Conservation (phyloP, 352 stramenopile genomes). For the Hyaloperonospora brassicae region DNA sequence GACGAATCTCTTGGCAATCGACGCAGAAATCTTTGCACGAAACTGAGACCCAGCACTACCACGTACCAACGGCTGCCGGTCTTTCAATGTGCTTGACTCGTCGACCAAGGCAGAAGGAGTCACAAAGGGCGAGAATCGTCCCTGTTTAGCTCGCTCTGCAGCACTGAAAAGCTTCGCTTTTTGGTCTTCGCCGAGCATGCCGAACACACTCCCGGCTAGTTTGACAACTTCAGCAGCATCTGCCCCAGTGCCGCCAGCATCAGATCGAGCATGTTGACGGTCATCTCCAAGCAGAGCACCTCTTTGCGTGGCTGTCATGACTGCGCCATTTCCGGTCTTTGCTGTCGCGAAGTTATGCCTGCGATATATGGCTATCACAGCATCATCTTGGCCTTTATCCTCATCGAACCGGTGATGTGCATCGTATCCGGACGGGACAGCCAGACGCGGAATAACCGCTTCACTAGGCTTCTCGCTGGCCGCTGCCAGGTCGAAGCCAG, state of each 20-base stretch:
- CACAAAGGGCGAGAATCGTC: not conserved
- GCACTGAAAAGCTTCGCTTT: slow-evolving; percentile 39
- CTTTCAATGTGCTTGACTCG: slow-evolving; percentile 8
- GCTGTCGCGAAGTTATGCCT: slow-evolving; percentile 50
- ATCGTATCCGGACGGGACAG: slow-evolving; percentile 49
- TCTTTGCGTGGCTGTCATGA: slow-evolving; percentile 50
- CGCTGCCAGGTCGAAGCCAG: slow-evolving; percentile 44
- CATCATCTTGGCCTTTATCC: slow-evolving; percentile 17
- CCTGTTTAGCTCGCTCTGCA: slow-evolving; percentile 29
- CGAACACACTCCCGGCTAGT: slow-evolving; percentile 45
- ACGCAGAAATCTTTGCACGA: slow-evolving; percentile 66
- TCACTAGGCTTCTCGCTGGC: slow-evolving; percentile 36
- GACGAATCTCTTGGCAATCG: slow-evolving; percentile 76
- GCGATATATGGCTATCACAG: slow-evolving; percentile 34
- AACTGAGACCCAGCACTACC: slow-evolving; percentile 37
- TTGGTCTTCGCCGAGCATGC: slow-evolving; percentile 40
- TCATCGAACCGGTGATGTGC: slow-evolving; percentile 42
- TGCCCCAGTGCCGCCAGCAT: not conserved
- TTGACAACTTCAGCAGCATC: slow-evolving; percentile 1
- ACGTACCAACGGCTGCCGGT: slow-evolving; percentile 34
- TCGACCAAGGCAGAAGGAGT: slow-evolving; percentile 1
- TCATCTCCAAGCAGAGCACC: slow-evolving; percentile 31
- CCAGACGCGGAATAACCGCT: slow-evolving; percentile 31
- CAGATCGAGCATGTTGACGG: not conserved
- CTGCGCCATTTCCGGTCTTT: slow-evolving; percentile 21